Evolutionary conservation across 1,139 yeast species (phyloP), one percentile per base, ranked within the genome.

Genomic region (Barnettozyma hawaiiensis): DNA sequence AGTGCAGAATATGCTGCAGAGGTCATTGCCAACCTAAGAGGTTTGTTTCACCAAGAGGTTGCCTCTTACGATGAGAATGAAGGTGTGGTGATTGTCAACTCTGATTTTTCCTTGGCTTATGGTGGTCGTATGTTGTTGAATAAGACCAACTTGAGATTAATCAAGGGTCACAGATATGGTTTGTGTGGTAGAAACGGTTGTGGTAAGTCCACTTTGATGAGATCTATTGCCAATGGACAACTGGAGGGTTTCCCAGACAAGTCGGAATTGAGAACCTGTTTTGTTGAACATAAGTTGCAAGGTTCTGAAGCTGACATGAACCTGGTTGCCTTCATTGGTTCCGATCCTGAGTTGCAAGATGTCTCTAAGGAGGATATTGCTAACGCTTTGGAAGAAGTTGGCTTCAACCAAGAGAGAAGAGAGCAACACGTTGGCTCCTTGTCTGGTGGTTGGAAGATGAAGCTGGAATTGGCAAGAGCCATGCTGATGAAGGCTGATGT

Each of bases 371-470:
- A 76, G 11, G 95, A 84, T 42, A 87, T 92, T 60, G 66, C 92
- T 21, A 63, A 62, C 2, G 97, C 96, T 23, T 74, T 92, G 50
- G 77, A 69, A 40, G 78, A 78, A 43, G 97, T 92, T 62, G 98
- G 97, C 3, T 92, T 92, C 65, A 82, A 94, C 50, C 92, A 84
- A 41, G 94, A 84, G 61, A 79, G 97, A 71, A 76, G 95, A 59
- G 73, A 75, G 27, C 97, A 90, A 67, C 76, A 86, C 42, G 97
- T 92, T 48, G 96, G 97, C 35, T 85, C 97, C 2, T 73, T 92
- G 51, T 87, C 97, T 46, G 98, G 98, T 66, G 98, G 98, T 63
- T 89, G 97, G 97, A 92, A 92, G 69, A 92, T 92, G 98, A 92
- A 92, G 71, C 76, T 92, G 53, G 98, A 90, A 66, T 75, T 92